Evolutionary conservation across 2,329 filamentous ascomycete genomes (phyloP), one percentile per base, ranked within the genome.

Genomic region (Aaosphaeria pasadenensis): DNA sequence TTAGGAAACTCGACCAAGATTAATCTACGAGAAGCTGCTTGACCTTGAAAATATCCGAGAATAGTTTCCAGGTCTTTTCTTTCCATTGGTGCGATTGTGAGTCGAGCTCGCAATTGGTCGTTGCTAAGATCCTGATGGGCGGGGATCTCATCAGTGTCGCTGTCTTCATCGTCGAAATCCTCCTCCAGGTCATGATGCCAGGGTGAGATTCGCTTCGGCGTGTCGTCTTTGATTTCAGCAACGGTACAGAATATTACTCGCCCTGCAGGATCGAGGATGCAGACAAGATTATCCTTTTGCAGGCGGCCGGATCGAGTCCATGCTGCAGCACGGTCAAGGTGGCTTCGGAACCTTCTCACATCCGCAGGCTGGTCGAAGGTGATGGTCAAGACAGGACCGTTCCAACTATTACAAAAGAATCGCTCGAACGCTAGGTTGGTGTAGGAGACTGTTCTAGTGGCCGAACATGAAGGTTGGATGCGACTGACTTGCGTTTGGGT

Each of bases 1-100:
- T 46, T 44, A 0, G 58, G 58, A 29, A 62, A 60, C 24, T 62
- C 59, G 1, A 62, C 30, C 4, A 58, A 44, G 11, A 33, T 24
- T 24, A 24, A 24, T 24, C 17, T 24, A 24, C 17, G 17, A 24
- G 17, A 24, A 2, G 17, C 17, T 2, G 17, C 17, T 24, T 24
- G 17, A 24, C 17, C 17, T 24, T 24, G 17, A 24, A 24, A 24
- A 38, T 46, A 45, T 9, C 51, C 47, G 2, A 46, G 39, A 28
- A 49, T 17, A 5, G 28, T 17, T 3, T 29, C 5, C 28, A 45
- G 6, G 9, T 53, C 45, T 24, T 41, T 48, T 30, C 47, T 28
- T 2, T 51, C 52, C 2, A 42, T 43, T 1, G 46, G 35, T 1
- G 13, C 36, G 0, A 56, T 11, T 0, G 47, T 47, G 7, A 54